Base-by-base conservation (phyloP, 1,139 yeast genomes). In the Geotrichum restrictum region DNA sequence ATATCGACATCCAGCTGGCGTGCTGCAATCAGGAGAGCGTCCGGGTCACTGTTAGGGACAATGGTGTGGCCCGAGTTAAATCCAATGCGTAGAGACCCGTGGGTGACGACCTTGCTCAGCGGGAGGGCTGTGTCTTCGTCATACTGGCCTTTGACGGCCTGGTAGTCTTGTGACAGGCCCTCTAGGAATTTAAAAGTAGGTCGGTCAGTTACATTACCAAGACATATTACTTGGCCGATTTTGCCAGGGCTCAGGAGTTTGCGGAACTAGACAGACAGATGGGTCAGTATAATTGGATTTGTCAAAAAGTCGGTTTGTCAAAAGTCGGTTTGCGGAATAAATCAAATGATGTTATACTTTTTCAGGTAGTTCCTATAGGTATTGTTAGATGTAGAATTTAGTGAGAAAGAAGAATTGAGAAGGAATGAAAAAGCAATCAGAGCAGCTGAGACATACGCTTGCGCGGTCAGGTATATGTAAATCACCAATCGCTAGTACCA, bases 1-100 rank as follows among this genome's bases (percentile, higher is more conserved):
- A 93, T 79, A 68, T 93, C 98, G 45, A 88, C 98, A 66, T 91
- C 95, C 74, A 91, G 74, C 69, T 89, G 93, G 56, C 98, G 76
- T 0, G 98, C 96, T 56, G 87, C 78, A 1, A 86, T 80, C 61
- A 88, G 75, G 55, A 93, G 74, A 44, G 95, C 83, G 62, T 91
- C 80, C 2, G 97, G 95, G 64, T 93, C 98, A 45, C 82, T 81
- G 57, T 82, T 80, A 1, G 98, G 98, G 10, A 91, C 83, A 2
- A 89, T 75, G 34, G 86, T 85, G 66, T 81, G 85, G 8, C 98
- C 97, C 61, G 87, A 85, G 5, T 93, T 83, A 60, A 89, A 78
- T 2, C 98, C 98, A 48, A 93, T 82, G 54, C 82, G 80, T 54
- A 93, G 76, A 55, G 79, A 77, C 33, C 89, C 97, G 53, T 79